Evolutionary conservation across 805 yeast species (phyloP).

Genomic region (Pichia cephalocereana): DNA sequence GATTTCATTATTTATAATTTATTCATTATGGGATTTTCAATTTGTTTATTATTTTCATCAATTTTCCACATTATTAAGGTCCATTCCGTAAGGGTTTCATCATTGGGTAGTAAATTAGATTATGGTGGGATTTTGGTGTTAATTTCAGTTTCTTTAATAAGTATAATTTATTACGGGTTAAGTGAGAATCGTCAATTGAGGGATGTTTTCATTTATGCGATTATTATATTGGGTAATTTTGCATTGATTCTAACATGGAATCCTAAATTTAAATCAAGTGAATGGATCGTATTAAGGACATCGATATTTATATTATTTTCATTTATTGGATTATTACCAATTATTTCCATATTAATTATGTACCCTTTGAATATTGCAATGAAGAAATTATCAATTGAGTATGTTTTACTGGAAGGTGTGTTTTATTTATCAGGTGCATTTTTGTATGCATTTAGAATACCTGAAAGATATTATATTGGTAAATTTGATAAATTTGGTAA

Average conservation of each 20-base stretch:
- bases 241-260: conserved; percentile 42
- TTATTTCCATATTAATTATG: conserved; percentile 38
- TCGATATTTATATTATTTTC: conserved; percentile 75
- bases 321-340: conserved; percentile 64
- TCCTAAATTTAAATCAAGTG: conserved; percentile 48
- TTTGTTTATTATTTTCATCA: conserved; percentile 41
- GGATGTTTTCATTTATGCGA: conserved; percentile 42
- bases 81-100: conserved; percentile 36
- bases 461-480: conserved; percentile 63
- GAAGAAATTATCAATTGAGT: conserved; percentile 44
- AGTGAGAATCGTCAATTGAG: conserved; percentile 42
- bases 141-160: conserved; percentile 38
- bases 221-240: too few relatives aligned
- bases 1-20: conserved; percentile 33
- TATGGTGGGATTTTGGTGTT: conserved; percentile 46
- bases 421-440: conserved; percentile 74
- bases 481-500: conserved; percentile 63
- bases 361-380: conserved; percentile 44
- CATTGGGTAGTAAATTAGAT: conserved; percentile 42
- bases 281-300: conserved; percentile 72
- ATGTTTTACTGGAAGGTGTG: conserved; percentile 61
- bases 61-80: conserved; percentile 41
- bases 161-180: conserved; percentile 31
- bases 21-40: conserved; percentile 37
- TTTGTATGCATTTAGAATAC: conserved; percentile 68